Evolutionary conservation across 306 rosid genomes (phyloP), one percentile per base, ranked within the genome.

Genomic region (Gleditsia sinensis): DNA sequence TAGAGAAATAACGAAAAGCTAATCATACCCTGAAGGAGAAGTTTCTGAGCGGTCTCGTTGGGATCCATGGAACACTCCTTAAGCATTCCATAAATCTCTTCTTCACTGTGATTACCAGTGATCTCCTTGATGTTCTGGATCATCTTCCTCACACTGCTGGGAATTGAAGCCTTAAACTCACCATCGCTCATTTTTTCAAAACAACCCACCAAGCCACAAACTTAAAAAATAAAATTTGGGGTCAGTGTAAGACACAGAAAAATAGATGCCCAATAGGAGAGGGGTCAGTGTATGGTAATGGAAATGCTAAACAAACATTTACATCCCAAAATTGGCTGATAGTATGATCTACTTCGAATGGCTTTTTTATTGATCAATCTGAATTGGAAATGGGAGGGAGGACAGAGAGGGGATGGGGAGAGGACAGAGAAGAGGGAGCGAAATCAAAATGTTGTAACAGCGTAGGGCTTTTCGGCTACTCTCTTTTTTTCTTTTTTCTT

Each of bases 61-160:
- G 98, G 98, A 93, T 93, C 98, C 98, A n/a, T n/a, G n/a, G n/a
- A n/a, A n/a, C n/a, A n/a, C n/a, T n/a, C 98, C 78, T 83, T 87
- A 67, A 93, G 98, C 97, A 91, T 89, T 87, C 96, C 89, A 83
- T 91, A 82, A 79, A 91, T 86, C 66, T 93, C 98, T 34, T 89
- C 96, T 21, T 91, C 93, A 81, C 89, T 91, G 71, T 91, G 93
- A 81, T 87, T 87, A 12, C 82, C 93, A 14, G 93, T 72, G 88
- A 93, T 89, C 93, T 93, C 98, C 76, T 86, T 86, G 16, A 88
- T 81, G 75, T 62, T 74, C 82, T 80, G 83, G 88, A 90, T 83
- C 86, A 70, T 77, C 82, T 80, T 78, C 83, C 70, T 78, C 66
- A 55, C 78, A 65, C 71, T 77, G 82, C 14, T 81, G 5, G 98